Evolutionary conservation across 345 rosid genomes (phyloP), one percentile per base, ranked within the genome.

Genomic region (Moricandia moricandioides): DNA sequence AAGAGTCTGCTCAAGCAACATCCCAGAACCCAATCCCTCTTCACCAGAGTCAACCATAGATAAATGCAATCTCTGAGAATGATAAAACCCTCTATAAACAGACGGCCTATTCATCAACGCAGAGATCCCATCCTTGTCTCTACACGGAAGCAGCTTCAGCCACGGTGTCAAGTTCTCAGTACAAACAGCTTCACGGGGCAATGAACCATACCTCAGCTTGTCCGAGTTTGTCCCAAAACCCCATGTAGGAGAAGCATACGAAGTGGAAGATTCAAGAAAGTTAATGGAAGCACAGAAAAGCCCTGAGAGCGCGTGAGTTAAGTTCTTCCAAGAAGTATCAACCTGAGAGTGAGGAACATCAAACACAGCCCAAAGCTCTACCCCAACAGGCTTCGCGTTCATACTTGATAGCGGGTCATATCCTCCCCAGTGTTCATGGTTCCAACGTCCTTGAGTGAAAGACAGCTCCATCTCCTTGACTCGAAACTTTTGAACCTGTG

Each of bases 181-280:
- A 83, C 97, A 95, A 62, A 92, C 96, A 80, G 99, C 97, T 83
- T 95, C 99, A 62, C 98, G 97, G 4, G 99, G 99, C 87, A 95
- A 69, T 40, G 87, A 80, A 51, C 99, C 98, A 74, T 95, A 88
- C 78, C 97, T 85, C 81, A 95, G 63, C 65, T 84, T 85, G 45
- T 88, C 91, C 13, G 84, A 70, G 35, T 85, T 83, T 10, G 78
- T 82, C 63, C 82, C 83, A 56, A 95, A 92, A 65, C 92, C 86
- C 98, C 91, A 90, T 61, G 87, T 77, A 17, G 98, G 98, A 64
- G 93, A 83, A 6, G 94, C 85, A 83, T 88, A 92, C 9, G 91
- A 72, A 9, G 97, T 70, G 31, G 94, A 84, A 8, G 97, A 92
- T 76, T 92, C 97, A 2, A 95, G 88, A 69, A 86, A 95, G 78